Percentiles rank a stretch among this genome's conserved stretches.
These are phyloP conservation scores for Hordeum marinum DNA, from an alignment of 176 grass and related monocot genomes.

Conservation along the genomic window DNA sequence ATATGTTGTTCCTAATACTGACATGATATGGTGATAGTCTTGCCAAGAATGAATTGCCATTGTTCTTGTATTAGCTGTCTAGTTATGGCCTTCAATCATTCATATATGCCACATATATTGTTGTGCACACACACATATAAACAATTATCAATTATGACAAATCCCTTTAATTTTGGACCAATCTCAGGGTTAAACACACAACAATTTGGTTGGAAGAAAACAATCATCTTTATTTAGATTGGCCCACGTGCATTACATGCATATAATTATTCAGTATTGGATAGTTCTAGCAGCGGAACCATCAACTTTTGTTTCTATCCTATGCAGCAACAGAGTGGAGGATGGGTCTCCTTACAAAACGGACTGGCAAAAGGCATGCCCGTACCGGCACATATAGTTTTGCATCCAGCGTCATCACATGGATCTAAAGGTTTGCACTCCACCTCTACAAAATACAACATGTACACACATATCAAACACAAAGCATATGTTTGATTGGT, in stretches of 20 bases:
- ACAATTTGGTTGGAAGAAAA: not conserved
- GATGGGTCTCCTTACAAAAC: not conserved
- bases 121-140: no score
- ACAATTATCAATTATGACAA: no score
- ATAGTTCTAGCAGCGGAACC: not conserved
- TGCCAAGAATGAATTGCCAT: no score
- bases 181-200: no score
- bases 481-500: not conserved
- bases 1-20: no score
- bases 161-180: no score
- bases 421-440: not conserved
- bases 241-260: not conserved
- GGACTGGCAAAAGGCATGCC: not conserved
- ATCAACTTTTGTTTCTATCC: not conserved
- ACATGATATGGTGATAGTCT: no score
- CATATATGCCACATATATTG: no score
- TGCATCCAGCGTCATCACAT: not conserved
- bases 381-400: not conserved
- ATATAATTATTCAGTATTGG: not conserved
- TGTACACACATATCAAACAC: not conserved
- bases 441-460: not conserved
- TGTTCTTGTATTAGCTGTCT: no score
- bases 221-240: not conserved
- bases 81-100: no score
- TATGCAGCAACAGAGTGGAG: not conserved